Conservation (phyloP, 2,329 filamentous ascomycete species). For the Aspergillus luchuensis region DNA sequence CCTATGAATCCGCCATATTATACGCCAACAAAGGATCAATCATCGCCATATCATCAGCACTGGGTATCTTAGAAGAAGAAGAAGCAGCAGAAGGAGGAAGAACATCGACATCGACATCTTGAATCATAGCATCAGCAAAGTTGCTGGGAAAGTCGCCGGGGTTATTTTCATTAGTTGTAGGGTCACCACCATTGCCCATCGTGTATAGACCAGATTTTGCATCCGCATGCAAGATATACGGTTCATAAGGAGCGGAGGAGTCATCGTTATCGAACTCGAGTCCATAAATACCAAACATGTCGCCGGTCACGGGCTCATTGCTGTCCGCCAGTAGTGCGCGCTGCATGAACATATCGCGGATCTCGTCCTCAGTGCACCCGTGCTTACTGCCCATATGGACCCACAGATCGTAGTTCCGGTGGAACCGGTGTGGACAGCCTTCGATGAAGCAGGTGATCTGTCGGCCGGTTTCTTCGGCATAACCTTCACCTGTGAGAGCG, state of each 20-base stretch:
- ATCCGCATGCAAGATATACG: conserved; percentile 8
- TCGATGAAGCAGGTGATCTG: conserved; percentile 55
- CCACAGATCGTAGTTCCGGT: conserved; percentile 59
- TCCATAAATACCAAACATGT: conserved; percentile 40
- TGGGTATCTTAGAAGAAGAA: conserved; percentile 30
- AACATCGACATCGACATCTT: conserved; percentile 19
- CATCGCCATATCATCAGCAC: conserved; percentile 34
- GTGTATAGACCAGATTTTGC: not conserved
- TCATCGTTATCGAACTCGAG: conserved; percentile 35
- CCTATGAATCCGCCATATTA: conserved; percentile 29
- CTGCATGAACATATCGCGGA: conserved; percentile 44
- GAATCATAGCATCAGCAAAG: conserved; percentile 31
- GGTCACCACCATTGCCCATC: not conserved
- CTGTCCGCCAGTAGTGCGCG: conserved; percentile 40
- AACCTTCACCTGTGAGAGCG: conserved; percentile 59
- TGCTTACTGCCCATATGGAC: conserved; percentile 56
- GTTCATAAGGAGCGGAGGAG: conserved; percentile 18
- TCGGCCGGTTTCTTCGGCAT: conserved; percentile 52
- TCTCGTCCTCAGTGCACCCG: conserved; percentile 40
- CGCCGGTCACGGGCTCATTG: conserved; percentile 23
- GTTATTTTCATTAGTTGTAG: not conserved
- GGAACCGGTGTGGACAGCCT: conserved; percentile 58
- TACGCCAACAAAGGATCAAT: conserved; percentile 40
- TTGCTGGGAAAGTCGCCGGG: conserved; percentile 4
- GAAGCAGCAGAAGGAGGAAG: no score